Base-by-base conservation (phyloP, 108 stramenopile genomes). In the Cyclostephanos tholiformis region DNA sequence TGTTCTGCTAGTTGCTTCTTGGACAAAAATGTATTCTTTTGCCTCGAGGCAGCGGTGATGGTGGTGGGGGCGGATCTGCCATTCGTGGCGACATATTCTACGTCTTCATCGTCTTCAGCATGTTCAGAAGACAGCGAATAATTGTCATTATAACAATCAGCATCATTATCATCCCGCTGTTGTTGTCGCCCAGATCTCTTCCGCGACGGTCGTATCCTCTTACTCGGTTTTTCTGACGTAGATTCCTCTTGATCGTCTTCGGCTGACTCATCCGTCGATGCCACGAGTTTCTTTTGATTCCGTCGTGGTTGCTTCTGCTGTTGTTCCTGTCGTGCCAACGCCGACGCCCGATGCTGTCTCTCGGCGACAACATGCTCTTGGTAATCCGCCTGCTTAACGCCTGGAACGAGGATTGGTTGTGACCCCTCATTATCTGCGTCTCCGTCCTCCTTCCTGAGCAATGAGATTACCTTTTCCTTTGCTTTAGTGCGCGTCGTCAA, bases 1-100 rank as follows among this genome's bases (percentile, higher is more conserved):
- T 88, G 86, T 60, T 90, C 89, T 12, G 78, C 86, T 39, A 77
- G 29, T 44, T 69, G 59, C 19, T 70, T 25, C 39, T 77, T 56
- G 35, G 76, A 65, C 26, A 77, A 46, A 25, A 35, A 35, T 16
- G 4, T 38, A 39, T 76, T 63, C 38, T 68, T 59, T 20, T 51
- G 32, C 49, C 6, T 63, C 8, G 49, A 22, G 51, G 38, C n/a
- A 30, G 22, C 1, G 35, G 64, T 50, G 23, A 43, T 56, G 53
- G 63, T 69, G 17, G 36, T 55, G 26, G 27, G 9, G 13, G 23
- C 17, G 2, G 48, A 14, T 51, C 35, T 19, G 51, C 6, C 48
- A 20, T 35, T 27, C 46, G 29, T 30, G 65, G 52, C 25, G 52
- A 51, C 39, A 36, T 55, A 60, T 4, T 50, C 23, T 26, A 50